A percentile compares a stretch with the other conserved stretches of the same genome.
Evolutionary conservation across 1,139 yeast species (phyloP).

Genomic region (Scheffersomyces insectosa): DNA sequence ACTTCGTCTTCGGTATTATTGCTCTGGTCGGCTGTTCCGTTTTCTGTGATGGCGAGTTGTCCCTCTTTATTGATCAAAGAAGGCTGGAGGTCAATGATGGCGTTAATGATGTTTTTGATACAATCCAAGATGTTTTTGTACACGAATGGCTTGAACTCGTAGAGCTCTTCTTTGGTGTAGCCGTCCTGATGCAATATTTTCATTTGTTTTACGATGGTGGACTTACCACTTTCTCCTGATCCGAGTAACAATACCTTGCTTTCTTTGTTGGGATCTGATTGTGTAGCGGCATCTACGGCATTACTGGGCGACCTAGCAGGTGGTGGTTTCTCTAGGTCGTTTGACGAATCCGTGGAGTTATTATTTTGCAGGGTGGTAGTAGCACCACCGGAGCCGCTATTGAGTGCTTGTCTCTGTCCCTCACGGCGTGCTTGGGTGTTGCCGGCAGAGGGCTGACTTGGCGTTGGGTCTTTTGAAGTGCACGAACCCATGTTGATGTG

Average conservation of each 20-base stretch:
- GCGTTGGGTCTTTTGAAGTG: conserved; percentile 24
- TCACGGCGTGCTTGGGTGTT: conserved; percentile 12
- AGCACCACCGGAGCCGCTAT: conserved; percentile 7
- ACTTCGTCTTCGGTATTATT: conserved; percentile 13
- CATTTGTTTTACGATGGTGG: conserved; percentile 74
- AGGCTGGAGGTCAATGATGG: conserved; percentile 52
- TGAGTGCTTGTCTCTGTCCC: conserved; percentile 9
- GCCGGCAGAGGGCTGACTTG: conserved; percentile 3
- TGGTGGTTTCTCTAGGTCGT: conserved; percentile 8
- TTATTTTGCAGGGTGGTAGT: conserved; percentile 9
- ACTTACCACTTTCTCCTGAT: conserved; percentile 79
- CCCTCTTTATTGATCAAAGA: conserved; percentile 46
- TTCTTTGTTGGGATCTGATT: conserved; percentile 28
- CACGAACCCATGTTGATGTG: conserved; percentile 27
- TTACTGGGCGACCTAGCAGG: conserved; percentile 5
- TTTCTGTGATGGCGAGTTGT: conserved; percentile 11
- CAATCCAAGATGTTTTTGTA: conserved; percentile 69
- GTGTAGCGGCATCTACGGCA: conserved; percentile 9
- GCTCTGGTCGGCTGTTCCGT: conserved; percentile 6
- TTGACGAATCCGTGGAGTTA: conserved; percentile 21
- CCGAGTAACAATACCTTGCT: conserved; percentile 69
- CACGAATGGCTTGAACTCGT: conserved; percentile 69
- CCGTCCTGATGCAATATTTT: conserved; percentile 74
- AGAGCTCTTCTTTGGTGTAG: conserved; percentile 60
- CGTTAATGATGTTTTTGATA: conserved; percentile 59